Evolutionary conservation across 345 rosid genomes (phyloP), one percentile per base, ranked within the genome.

Genomic region (Corchorus olitorius): DNA sequence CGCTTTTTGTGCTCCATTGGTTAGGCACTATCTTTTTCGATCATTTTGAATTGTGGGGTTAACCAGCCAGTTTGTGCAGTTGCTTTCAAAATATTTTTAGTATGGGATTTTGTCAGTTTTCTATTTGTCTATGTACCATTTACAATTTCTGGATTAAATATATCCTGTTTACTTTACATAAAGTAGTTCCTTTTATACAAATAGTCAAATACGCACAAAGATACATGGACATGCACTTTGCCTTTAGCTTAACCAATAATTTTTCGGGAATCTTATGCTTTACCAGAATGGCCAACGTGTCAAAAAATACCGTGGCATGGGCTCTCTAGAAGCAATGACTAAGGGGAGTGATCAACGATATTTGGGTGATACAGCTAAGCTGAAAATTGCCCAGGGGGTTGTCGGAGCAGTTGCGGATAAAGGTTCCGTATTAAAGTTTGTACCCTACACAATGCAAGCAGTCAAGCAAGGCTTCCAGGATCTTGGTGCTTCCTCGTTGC

Each of bases 391-490:
- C n/a, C 97, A 93, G 84, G 99, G 99, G 48, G 99, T 96, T 58
- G 98, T 96, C 39, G 99, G 98, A 79, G 89, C 97, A 45, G 97
- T 96, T 69, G 90, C 92, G 17, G 98, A 96, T 85, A 93, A 91
- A 87, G 99, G 97, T n/a, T 93, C 98, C 2, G 91, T 93, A 12
- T 85, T 93, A 80, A 89, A 89, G 81, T 82, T 92, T 70, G 60
- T 92, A 73, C 98, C 98, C 75, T 93, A 96, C 83, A 86, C 97
- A 3, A 90, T 93, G 91, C 99, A 96, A 81, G 99, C 99, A 15
- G 98, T 92, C 70, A 96, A 89, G 83, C 99, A 95, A 88, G 99
- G 99, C 41, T 90, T 96, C 75, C 99, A 96, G 86, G 99, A 96
- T 81, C 92, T 93, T 55, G 98, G 99, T 49, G 97, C 97, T 69